A percentile compares a stretch with the other conserved stretches of the same genome.
phyloP scores from a whole-genome alignment of 2,329 filamentous ascomycete genomes.

The Pseudogymnoascus sp. region DNA sequence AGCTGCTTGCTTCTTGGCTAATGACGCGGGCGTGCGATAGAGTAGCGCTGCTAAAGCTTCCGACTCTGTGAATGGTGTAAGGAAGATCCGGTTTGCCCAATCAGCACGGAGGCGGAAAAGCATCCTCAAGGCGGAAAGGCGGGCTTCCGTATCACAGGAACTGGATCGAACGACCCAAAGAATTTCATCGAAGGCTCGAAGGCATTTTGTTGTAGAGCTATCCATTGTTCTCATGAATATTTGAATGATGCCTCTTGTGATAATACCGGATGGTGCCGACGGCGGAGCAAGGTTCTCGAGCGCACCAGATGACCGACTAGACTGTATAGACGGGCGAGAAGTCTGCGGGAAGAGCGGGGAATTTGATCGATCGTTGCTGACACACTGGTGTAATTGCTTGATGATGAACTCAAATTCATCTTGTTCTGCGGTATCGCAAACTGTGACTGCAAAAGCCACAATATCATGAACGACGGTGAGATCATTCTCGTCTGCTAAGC shows the following conservation, averaged over 20 bases:
- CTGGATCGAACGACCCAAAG: conserved; percentile 55
- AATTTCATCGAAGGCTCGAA: conserved; percentile 54
- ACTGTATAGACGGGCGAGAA: conserved; percentile 17
- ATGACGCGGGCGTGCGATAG: conserved; percentile 52
- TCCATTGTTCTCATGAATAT: conserved; percentile 72
- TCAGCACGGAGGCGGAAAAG: conserved; percentile 80
- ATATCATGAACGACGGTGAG: conserved; percentile 57
- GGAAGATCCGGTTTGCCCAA: conserved; percentile 67
- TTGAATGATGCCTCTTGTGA: conserved; percentile 62
- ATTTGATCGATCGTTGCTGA: conserved; percentile 39
- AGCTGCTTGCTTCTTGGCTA: conserved; percentile 34
- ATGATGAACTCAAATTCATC: conserved; percentile 53
- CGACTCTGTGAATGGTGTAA: conserved; percentile 64
- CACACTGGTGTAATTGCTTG: conserved; percentile 43
- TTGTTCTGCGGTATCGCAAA: conserved; percentile 53
- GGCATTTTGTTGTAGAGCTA: conserved; percentile 56
- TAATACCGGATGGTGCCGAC: conserved; percentile 61
- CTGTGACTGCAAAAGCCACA: conserved; percentile 56
- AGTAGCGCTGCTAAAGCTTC: conserved; percentile 65
- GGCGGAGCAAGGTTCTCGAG: conserved; percentile 8
- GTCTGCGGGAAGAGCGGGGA: conserved; percentile 33
- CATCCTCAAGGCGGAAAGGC: conserved; percentile 67
- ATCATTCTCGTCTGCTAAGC: conserved; percentile 57
- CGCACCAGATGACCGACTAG: neutral
- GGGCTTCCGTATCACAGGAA: conserved; percentile 58